Conservation (phyloP, 345 rosid species). For the Melaleuca quinquenervia region DNA sequence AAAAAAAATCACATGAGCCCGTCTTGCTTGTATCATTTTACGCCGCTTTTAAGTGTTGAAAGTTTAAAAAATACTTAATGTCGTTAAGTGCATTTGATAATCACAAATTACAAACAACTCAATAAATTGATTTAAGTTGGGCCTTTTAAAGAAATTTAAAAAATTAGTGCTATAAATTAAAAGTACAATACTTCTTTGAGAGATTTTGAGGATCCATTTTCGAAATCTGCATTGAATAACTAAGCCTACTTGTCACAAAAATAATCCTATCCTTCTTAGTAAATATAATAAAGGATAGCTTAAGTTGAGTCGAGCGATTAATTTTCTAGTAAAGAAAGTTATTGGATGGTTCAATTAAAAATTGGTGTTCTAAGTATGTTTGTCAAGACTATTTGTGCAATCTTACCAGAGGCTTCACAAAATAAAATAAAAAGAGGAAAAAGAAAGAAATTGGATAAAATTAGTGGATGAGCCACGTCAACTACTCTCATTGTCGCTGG, state of each 20-base stretch:
- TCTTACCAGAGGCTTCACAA: neutral
- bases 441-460: neutral
- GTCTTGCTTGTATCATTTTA: no score
- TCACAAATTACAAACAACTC: no score
- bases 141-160: no score
- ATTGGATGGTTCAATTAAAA: neutral
- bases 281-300: neutral
- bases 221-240: neutral
- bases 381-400: neutral
- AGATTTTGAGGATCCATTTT: neutral
- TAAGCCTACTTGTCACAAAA: neutral
- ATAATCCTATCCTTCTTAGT: neutral
- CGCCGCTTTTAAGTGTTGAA: no score
- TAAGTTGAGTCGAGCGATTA: neutral
- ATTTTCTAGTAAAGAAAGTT: neutral
- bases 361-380: neutral
- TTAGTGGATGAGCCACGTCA: neutral
- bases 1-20: no score
- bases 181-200: no score
- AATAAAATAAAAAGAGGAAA: neutral
- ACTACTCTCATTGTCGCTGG: no score
- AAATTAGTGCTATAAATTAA: no score
- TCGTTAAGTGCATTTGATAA: no score
- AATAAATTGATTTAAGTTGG: no score
- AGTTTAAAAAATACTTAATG: no score